These are phyloP conservation scores for Lodderomyces margitis DNA, from an alignment of 1,139 yeast genomes.

Conservation along the genomic window DNA sequence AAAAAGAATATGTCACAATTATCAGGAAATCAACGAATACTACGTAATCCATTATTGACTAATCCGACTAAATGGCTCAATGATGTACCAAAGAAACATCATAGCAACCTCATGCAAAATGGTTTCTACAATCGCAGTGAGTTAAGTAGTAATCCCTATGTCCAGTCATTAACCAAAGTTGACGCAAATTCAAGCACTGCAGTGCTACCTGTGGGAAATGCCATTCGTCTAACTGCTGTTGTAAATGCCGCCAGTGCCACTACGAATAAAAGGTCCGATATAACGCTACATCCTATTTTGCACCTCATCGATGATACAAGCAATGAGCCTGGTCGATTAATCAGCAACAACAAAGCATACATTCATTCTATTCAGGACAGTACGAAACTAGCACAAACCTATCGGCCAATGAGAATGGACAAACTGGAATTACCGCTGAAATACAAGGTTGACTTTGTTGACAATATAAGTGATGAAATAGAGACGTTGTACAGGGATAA, in stretches of 20 bases:
- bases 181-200: constrained; percentile 21
- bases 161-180: constrained; percentile 18
- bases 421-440: constrained; percentile 10
- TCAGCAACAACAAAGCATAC: constrained; percentile 14
- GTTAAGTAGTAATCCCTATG: constrained; percentile 25
- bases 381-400: neutral
- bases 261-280: neutral
- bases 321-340: constrained; percentile 14
- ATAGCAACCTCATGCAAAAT: constrained; percentile 15
- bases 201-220: constrained; percentile 24
- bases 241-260: constrained; percentile 1
- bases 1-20: no score
- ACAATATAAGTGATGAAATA: constrained; percentile 16
- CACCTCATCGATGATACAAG: constrained; percentile 8
- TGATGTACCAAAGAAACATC: constrained; percentile 19
- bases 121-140: constrained; percentile 16
- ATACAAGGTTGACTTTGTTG: constrained; percentile 15
- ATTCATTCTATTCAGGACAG: constrained; percentile 8
- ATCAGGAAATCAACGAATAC: neutral
- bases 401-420: constrained; percentile 9
- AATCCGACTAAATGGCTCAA: constrained; percentile 26
- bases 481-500: constrained; percentile 14
- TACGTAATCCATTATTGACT: constrained; percentile 23
- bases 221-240: constrained; percentile 22
- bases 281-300: constrained; percentile 7